Evolutionary conservation across 768 basidiomycete species (phyloP).

Genomic region (Mycena indigotica): DNA sequence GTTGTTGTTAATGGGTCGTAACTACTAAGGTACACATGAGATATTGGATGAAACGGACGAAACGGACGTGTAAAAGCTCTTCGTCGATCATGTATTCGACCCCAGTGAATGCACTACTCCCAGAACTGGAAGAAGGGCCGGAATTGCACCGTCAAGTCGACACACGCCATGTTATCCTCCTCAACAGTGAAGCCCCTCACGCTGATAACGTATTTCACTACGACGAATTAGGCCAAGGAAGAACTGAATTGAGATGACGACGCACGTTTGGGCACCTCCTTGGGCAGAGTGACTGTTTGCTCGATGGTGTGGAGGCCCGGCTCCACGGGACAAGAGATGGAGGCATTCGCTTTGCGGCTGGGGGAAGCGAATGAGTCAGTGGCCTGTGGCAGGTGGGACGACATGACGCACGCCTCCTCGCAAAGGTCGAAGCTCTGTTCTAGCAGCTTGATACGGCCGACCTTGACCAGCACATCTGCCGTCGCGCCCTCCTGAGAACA

Average conservation of each 20-base stretch:
- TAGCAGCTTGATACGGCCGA: constrained; percentile 71
- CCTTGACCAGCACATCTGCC: constrained; percentile 71
- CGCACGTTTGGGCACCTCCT: constrained; percentile 71
- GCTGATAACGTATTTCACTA: constrained; percentile 18
- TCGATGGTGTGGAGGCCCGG: constrained; percentile 55
- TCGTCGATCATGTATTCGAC: not conserved
- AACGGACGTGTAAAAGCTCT: not conserved
- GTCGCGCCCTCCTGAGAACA: constrained; percentile 64
- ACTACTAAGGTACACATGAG: not conserved
- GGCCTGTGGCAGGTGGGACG: constrained; percentile 13
- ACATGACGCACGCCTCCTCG: constrained; percentile 68
- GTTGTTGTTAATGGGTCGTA: not conserved
- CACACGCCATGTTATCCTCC: constrained; percentile 11
- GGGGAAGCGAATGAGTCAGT: not conserved
- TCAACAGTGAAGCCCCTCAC: constrained; percentile 14
- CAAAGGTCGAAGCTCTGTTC: constrained; percentile 69
- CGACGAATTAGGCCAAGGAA: not conserved
- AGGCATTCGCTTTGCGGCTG: constrained; percentile 58
- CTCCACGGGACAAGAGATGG: constrained; percentile 68
- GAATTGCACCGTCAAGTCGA: constrained; percentile 19
- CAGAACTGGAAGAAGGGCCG: constrained; percentile 16
- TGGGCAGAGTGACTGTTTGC: constrained; percentile 67
- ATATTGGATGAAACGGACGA: not conserved
- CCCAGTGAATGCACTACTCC: constrained; percentile 10
- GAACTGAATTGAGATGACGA: constrained; percentile 34